A percentile compares a stretch with the other conserved stretches of the same genome.
phyloP scores from a whole-genome alignment of 495 filamentous ascomycete species.

The Antarctomyces pellizariae region DNA sequence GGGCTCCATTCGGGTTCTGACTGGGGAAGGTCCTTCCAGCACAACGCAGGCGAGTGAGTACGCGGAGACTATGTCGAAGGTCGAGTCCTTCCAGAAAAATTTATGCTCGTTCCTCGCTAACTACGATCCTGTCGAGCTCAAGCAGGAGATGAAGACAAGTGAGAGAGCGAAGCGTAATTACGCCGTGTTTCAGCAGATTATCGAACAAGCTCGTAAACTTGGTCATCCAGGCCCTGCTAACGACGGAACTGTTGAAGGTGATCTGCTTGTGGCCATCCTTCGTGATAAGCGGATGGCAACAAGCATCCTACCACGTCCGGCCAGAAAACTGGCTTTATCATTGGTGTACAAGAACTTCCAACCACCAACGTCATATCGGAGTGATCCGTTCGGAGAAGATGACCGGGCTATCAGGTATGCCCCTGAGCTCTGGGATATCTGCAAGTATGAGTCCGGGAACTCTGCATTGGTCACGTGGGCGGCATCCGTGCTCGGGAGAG shows the following conservation, averaged over 20 bases:
- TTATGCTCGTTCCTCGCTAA: conserved; percentile 34
- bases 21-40: conserved; percentile 38
- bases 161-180: too few relatives aligned
- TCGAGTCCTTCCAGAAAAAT: conserved; percentile 45
- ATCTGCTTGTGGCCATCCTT: conserved; percentile 49
- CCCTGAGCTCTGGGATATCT: conserved; percentile 48
- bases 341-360: conserved; percentile 55
- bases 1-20: conserved; percentile 47
- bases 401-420: conserved; percentile 32
- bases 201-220: conserved; percentile 34
- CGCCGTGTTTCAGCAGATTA: conserved; percentile 38
- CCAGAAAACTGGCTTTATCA: conserved; percentile 43
- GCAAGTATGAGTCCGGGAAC: conserved; percentile 33
- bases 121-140: conserved; percentile 28
- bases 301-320: conserved; percentile 40
- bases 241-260: conserved; percentile 39
- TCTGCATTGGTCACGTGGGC: conserved; percentile 62
- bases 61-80: conserved; percentile 39
- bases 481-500: conserved; percentile 57
- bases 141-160: conserved; percentile 18
- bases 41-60: conserved; percentile 60
- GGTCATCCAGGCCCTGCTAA: conserved; percentile 32
- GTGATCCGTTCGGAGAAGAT: conserved; percentile 40
- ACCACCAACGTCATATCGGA: conserved; percentile 23
- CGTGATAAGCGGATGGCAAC: conserved; percentile 36